A percentile compares a stretch with the other conserved stretches of the same genome.
phyloP scores from a whole-genome alignment of 306 rosid genomes.

The Trifolium dubium region DNA sequence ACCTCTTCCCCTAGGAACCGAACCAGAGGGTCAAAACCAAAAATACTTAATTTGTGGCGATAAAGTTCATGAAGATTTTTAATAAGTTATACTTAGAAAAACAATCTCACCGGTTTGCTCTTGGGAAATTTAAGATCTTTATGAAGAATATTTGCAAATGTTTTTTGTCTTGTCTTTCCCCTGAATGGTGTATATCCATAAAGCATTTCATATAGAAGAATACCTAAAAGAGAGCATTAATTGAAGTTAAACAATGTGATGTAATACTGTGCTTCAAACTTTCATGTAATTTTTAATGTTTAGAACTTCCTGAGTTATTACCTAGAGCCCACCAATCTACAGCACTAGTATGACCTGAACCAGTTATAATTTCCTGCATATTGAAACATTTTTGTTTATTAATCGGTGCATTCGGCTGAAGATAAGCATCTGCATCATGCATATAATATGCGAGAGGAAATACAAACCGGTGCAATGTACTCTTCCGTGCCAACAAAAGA shows the following conservation, averaged over 20 bases:
- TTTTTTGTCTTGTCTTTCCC: constrained; percentile 90
- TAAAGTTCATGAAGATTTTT: neutral
- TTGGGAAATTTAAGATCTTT: constrained; percentile 94
- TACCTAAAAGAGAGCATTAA: constrained; percentile 49
- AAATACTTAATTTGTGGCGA: neutral
- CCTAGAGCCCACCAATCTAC: constrained; percentile 99
- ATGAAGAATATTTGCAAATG: constrained; percentile 90
- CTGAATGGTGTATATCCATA: constrained; percentile 94
- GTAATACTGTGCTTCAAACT: neutral
- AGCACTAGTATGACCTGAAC: constrained; percentile 95
- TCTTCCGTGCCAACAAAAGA: constrained; percentile 99
- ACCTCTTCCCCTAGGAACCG: too few relatives aligned
- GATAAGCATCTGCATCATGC: constrained; percentile 19
- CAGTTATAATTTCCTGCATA: constrained; percentile 91
- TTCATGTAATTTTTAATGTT: neutral
- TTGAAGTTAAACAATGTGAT: constrained; percentile 21
- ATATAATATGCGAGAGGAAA: constrained; percentile 19
- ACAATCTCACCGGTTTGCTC: constrained; percentile 65
- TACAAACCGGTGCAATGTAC: constrained; percentile 97
- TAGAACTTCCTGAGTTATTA: constrained; percentile 43
- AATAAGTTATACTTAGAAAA: neutral
- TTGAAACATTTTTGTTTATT: neutral
- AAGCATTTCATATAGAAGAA: constrained; percentile 90
- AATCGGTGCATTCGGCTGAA: neutral
- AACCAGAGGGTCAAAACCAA: too few relatives aligned